Conservation (phyloP, 1,139 yeast species). For the Geotrichum reessii region DNA sequence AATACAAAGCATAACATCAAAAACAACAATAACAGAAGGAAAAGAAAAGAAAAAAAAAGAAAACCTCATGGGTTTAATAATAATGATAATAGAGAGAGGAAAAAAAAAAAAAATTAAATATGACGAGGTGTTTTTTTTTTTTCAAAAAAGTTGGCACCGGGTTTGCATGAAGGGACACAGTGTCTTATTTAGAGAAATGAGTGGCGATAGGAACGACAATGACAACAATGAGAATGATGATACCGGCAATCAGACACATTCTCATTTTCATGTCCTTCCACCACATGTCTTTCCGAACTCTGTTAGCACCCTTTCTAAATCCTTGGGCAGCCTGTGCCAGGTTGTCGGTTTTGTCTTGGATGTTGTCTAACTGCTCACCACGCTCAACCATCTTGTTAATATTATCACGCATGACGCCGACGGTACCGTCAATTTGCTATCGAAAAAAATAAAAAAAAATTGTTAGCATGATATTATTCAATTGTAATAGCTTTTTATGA, state of each 20-base stretch:
- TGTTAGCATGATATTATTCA: background rate
- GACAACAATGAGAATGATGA: constrained; percentile 78
- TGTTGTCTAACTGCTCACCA: constrained; percentile 89
- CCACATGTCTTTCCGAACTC: constrained; percentile 99
- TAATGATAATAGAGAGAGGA: no score
- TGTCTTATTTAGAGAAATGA: constrained; percentile 33
- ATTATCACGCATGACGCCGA: constrained; percentile 96
- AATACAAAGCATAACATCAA: background rate
- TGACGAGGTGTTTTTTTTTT: no score
- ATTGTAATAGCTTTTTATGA: background rate
- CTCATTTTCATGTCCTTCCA: constrained; percentile 98
- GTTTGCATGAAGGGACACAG: no score
- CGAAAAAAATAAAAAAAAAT: no score
- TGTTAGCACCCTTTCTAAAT: constrained; percentile 93
- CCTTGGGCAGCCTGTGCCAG: constrained; percentile 92
- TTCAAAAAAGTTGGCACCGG: no score
- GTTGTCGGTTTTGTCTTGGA: constrained; percentile 91
- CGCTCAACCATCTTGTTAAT: constrained; percentile 92
- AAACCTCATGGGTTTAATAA: no score
- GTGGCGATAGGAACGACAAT: constrained; percentile 88
- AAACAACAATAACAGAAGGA: background rate
- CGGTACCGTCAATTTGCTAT: constrained; percentile 91
- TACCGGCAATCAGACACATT: constrained; percentile 77
- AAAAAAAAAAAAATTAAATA: no score
- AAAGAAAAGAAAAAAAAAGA: no score